These are phyloP conservation scores for Lonicera japonica DNA, from an alignment of 129 eudicot genomes.

Conservation along the genomic window DNA sequence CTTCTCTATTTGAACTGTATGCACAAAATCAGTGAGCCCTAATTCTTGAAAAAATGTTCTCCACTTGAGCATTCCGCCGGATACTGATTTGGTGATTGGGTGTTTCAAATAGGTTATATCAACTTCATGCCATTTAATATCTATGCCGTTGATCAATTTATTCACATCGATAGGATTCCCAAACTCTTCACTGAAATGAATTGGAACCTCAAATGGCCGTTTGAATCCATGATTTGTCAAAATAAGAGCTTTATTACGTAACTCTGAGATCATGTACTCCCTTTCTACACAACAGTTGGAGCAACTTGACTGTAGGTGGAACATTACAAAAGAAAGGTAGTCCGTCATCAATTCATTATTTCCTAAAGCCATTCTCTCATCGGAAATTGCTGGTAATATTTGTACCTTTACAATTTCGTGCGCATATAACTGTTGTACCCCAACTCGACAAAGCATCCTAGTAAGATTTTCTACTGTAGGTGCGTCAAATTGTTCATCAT, in stretches of 20 bases:
- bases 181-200: constrained; percentile 62
- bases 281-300: constrained; percentile 50
- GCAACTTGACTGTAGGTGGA: constrained; percentile 71
- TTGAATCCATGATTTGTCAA: constrained; percentile 72
- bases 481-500: constrained; percentile 9
- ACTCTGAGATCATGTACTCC: constrained; percentile 50
- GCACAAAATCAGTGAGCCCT: constrained; percentile 73
- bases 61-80: constrained; percentile 53
- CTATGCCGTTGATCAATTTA: constrained; percentile 44
- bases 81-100: constrained; percentile 38
- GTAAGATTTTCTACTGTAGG: constrained; percentile 31
- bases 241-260: constrained; percentile 49
- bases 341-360: constrained; percentile 51
- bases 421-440: constrained; percentile 67
- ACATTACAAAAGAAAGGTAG: constrained; percentile 65
- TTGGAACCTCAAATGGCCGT: constrained; percentile 44
- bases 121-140: constrained; percentile 67
- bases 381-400: constrained; percentile 57
- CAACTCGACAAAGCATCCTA: constrained; percentile 55
- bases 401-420: constrained; percentile 75
- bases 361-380: constrained; percentile 20
- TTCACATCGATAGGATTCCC: constrained; percentile 47
- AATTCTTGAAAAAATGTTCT: constrained; percentile 58
- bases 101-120: constrained; percentile 46
- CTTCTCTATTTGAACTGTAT: constrained; percentile 49